Evolutionary conservation across 345 rosid genomes (phyloP).

Genomic region (Bruguiera sexangula): DNA sequence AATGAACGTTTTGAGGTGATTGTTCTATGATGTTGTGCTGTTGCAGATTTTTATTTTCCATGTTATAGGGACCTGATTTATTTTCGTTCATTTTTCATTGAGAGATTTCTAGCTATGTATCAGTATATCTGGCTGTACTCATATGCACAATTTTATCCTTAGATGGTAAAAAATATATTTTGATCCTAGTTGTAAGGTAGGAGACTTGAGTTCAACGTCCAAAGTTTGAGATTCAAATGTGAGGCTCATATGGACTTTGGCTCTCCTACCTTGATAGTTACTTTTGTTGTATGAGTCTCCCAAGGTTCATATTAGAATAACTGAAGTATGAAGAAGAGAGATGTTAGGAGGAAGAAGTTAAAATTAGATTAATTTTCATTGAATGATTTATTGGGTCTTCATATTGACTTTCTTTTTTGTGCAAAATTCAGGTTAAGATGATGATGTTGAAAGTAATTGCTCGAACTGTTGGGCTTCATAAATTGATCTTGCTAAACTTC

Average conservation of each 20-base stretch:
- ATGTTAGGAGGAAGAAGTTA: too few species aligned
- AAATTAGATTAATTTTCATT: too few species aligned
- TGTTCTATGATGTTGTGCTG: constrained; percentile 13
- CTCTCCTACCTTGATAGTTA: too few species aligned
- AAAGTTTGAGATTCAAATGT: too few species aligned
- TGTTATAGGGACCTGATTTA: background rate
- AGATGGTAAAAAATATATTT: too few species aligned
- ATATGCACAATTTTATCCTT: too few species aligned
- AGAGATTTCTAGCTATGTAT: background rate
- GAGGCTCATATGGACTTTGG: too few species aligned
- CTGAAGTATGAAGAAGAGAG: too few species aligned
- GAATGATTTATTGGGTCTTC: background rate
- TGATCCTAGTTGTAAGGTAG: too few species aligned
- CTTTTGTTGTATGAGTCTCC: too few species aligned
- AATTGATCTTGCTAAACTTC: constrained; percentile 64
- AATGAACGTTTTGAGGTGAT: constrained; percentile 85
- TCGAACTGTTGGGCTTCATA: constrained; percentile 88
- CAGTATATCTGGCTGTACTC: background rate
- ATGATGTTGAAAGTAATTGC: constrained; percentile 91
- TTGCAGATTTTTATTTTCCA: constrained; percentile 1
- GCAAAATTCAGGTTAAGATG: constrained; percentile 70
- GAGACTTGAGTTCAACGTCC: too few species aligned
- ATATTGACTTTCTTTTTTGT: background rate
- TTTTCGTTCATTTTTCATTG: background rate
- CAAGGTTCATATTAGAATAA: too few species aligned